These are phyloP conservation scores for Penicillium crustosum DNA, from an alignment of 2,329 filamentous ascomycete genomes.

Conservation along the genomic window DNA sequence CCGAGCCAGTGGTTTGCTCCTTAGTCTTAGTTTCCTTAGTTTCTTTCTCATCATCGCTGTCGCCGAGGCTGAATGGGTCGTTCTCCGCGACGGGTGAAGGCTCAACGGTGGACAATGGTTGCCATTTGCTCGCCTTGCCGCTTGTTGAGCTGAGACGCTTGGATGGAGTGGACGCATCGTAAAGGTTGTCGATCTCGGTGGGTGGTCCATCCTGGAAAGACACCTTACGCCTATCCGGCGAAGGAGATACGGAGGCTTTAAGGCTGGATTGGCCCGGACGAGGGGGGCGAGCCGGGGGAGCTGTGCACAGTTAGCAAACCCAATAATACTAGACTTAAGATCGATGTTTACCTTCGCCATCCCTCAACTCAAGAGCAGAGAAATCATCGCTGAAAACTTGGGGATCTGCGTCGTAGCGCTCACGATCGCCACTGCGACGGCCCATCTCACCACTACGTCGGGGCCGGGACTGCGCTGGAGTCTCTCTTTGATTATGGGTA, in stretches of 20 bases:
- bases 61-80: conserved; percentile 93
- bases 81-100: conserved; percentile 84
- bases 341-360: conserved; percentile 54
- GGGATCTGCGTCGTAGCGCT: conserved; percentile 92
- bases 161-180: conserved; percentile 61
- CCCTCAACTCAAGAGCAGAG: conserved; percentile 61
- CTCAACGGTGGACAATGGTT: conserved; percentile 82
- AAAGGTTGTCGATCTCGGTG: conserved; percentile 76
- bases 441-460: conserved; percentile 62
- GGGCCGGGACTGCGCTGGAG: conserved; percentile 48
- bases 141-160: conserved; percentile 53
- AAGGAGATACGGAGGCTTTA: conserved; percentile 68
- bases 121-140: conserved; percentile 88
- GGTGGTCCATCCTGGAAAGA: conserved; percentile 64
- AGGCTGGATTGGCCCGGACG: conserved; percentile 72
- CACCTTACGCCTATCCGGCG: conserved; percentile 53
- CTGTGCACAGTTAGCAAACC: conserved; percentile 41
- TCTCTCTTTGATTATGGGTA: conserved; percentile 32
- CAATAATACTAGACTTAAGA: neutral
- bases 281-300: conserved; percentile 56
- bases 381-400: conserved; percentile 90
- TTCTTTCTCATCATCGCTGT: conserved; percentile 90
- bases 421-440: conserved; percentile 79
- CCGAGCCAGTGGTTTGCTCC: conserved; percentile 53
- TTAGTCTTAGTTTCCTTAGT: conserved; percentile 71